phyloP scores from a whole-genome alignment of 345 rosid species.

The Brassica carinata region DNA sequence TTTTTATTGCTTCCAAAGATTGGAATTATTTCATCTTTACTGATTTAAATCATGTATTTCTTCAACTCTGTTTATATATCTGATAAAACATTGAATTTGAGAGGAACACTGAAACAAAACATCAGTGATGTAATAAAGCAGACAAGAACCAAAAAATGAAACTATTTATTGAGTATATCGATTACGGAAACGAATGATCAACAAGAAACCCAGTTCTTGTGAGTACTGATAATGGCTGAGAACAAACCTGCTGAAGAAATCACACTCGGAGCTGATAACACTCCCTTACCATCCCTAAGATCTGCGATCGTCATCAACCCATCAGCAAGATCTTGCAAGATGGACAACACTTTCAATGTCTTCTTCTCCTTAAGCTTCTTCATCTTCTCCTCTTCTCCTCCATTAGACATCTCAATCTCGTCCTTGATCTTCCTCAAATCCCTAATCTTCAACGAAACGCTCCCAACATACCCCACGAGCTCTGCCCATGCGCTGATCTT shows the following conservation, averaged over 20 bases:
- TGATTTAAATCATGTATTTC: constrained; percentile 10
- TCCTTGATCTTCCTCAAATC: constrained; percentile 62
- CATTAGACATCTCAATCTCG: constrained; percentile 51
- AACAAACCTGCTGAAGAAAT: constrained; percentile 74
- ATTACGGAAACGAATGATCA: constrained; percentile 28
- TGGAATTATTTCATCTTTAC: not conserved
- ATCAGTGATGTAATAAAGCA: not conserved
- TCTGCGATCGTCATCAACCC: constrained; percentile 82
- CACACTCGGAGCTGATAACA: constrained; percentile 55
- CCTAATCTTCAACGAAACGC: constrained; percentile 65
- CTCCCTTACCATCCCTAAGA: constrained; percentile 68
- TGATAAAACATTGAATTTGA: not conserved
- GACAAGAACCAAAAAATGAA: not conserved
- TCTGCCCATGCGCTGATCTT: constrained; percentile 83
- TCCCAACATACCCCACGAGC: constrained; percentile 75
- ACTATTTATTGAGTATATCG: not conserved
- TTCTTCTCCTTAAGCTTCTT: constrained; percentile 66
- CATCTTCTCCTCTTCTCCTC: constrained; percentile 56
- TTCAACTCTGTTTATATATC: constrained; percentile 25
- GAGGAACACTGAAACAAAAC: not conserved
- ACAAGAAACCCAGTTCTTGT: constrained; percentile 90
- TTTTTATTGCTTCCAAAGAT: constrained; percentile 19
- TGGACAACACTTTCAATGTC: constrained; percentile 67
- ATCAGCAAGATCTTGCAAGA: constrained; percentile 84
- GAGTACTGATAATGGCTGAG: constrained; percentile 85